These are phyloP conservation scores for Sporothrix mexicana DNA, from an alignment of 2,329 filamentous ascomycete genomes.

Conservation along the genomic window DNA sequence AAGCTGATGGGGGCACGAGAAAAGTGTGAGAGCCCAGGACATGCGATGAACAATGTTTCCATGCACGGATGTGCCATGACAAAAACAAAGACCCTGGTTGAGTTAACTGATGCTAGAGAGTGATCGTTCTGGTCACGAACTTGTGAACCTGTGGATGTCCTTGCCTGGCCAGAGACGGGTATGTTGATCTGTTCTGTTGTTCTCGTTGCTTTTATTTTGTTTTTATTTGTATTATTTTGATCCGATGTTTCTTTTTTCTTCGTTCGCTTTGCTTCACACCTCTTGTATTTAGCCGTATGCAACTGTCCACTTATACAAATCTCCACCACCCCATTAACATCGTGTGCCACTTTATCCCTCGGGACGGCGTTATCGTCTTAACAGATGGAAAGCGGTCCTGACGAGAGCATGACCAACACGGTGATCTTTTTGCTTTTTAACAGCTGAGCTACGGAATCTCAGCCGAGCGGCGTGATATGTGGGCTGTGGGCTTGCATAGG, in stretches of 20 bases:
- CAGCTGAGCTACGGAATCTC: not conserved
- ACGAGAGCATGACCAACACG: constrained; percentile 22
- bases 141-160: not conserved
- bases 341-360: not conserved
- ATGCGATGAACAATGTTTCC: not conserved
- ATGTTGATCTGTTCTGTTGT: not conserved
- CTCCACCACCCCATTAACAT: not conserved
- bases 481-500: not conserved
- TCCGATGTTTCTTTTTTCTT: not conserved
- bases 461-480: not conserved
- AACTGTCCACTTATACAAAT: not conserved
- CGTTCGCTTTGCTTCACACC: not conserved
- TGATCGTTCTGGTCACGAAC: constrained; percentile 13
- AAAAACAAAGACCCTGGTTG: not conserved
- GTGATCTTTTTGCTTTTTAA: not conserved
- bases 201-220: not conserved
- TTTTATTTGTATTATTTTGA: not conserved
- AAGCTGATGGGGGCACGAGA: not conserved
- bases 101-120: not conserved
- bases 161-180: not conserved
- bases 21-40: too few species aligned
- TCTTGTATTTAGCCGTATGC: constrained; percentile 15
- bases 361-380: constrained; percentile 6
- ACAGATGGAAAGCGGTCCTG: not conserved
- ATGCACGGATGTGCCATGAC: not conserved